Conservation (phyloP, 257 asterid genomes). For the Solanum rostratum region DNA sequence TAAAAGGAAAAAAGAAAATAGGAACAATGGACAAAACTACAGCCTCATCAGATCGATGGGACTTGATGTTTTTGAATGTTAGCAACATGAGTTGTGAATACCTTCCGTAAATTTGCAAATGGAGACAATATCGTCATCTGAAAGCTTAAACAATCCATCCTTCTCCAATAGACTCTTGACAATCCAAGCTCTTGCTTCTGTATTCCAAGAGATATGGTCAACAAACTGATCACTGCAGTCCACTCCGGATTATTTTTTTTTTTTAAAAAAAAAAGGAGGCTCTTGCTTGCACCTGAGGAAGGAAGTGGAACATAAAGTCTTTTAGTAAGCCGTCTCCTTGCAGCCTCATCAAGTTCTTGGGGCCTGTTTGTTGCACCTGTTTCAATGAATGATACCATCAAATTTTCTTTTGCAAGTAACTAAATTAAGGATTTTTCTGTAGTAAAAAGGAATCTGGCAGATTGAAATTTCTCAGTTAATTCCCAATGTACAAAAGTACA, state of each 20-base stretch:
- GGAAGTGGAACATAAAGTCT: slow-evolving; percentile 96
- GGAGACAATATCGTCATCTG: slow-evolving; percentile 53
- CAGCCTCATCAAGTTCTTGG: slow-evolving; percentile 99
- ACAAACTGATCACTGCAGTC: background rate
- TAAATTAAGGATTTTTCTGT: background rate
- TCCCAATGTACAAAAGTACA: background rate
- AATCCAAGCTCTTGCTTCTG: slow-evolving; percentile 98
- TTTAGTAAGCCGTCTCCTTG: slow-evolving; percentile 95
- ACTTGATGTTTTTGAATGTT: slow-evolving; percentile 2
- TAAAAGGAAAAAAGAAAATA: background rate
- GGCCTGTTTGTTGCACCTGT: slow-evolving; percentile 99
- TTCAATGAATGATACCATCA: background rate
- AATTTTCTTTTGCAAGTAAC: background rate
- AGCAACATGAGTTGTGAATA: slow-evolving; percentile 6
- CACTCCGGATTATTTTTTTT: background rate
- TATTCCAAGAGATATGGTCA: slow-evolving; percentile 9
- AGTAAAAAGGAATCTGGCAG: background rate
- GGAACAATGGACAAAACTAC: background rate
- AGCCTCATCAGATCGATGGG: background rate
- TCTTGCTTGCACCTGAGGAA: slow-evolving; percentile 55
- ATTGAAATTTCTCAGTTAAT: background rate
- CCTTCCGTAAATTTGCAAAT: slow-evolving; percentile 86
- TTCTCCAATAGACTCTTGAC: slow-evolving; percentile 68
- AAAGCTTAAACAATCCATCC: slow-evolving; percentile 77
- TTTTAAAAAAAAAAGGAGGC: background rate